phyloP scores from a whole-genome alignment of 2,329 filamentous ascomycete species.

The Nemania sp. region DNA sequence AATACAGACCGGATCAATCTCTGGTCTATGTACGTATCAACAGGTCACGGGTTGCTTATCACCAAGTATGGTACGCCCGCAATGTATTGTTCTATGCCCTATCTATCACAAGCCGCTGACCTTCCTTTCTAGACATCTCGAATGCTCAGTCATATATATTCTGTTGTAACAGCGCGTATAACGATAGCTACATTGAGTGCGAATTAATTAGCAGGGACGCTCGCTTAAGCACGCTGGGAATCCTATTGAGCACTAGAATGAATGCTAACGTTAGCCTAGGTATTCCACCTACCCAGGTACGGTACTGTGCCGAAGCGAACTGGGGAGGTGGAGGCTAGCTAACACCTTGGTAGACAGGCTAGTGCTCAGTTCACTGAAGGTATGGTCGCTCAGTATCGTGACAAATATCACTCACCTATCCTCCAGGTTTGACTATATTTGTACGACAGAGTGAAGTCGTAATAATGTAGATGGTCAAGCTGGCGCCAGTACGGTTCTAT shows the following conservation, averaged over 20 bases:
- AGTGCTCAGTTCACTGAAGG: neutral
- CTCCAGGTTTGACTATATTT: neutral
- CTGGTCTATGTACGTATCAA: conserved; percentile 39
- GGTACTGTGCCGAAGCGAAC: conserved; percentile 14
- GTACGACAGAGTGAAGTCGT: conserved; percentile 1
- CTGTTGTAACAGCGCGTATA: neutral
- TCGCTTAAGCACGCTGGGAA: conserved; percentile 26
- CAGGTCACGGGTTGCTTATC: conserved; percentile 44
- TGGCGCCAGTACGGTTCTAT: conserved; percentile 25
- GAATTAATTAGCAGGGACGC: conserved; percentile 23
- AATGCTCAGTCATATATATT: conserved; percentile 14
- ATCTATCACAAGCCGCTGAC: conserved; percentile 42
- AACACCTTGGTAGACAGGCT: neutral
- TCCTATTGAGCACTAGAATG: conserved; percentile 31
- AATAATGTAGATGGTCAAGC: neutral
- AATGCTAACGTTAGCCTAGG: conserved; percentile 11
- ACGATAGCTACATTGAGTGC: conserved; percentile 10
- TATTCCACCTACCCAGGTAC: conserved; percentile 12
- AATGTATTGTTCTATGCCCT: conserved; percentile 46
- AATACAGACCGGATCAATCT: conserved; percentile 39
- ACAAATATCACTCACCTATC: conserved; percentile 2
- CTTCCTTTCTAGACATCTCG: conserved; percentile 47
- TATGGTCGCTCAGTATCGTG: neutral
- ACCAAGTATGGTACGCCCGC: conserved; percentile 41
- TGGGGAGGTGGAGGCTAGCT: conserved; percentile 16